Evolutionary conservation across 495 filamentous ascomycete species (phyloP), one percentile per base, ranked within the genome.

Genomic region (Stereocaulon alpinum): DNA sequence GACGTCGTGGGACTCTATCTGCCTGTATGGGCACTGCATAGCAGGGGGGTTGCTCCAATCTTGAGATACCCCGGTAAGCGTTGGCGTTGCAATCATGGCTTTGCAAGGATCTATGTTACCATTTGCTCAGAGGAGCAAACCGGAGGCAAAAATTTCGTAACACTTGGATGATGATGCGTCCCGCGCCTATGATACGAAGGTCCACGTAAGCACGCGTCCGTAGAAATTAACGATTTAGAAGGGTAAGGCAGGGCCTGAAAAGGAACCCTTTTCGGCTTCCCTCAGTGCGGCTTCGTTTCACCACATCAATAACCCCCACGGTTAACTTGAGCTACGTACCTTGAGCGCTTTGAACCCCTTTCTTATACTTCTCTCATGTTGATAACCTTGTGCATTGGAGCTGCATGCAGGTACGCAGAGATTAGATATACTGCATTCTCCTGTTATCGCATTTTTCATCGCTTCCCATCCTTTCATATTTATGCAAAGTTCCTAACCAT

Each of bases 11-110:
- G 1, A 1, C 6, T 10, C 11, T 22, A 30, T 32, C 24, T 7
- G 20, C 12, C 41, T 1, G 14, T 9, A 29, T 55, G 44, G 42
- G 17, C 34, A 40, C 56, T 47, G 42, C 43, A 61, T 49, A 61
- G 59, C 51, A 42, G 37, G 14, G 58, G 58, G 20, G 58, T 48
- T 48, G 11, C 3, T 53, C 44, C 17, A 29, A 50, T 18, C 55
- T 45, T 15, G 29, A 60, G 58, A 61, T 61, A 61, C 50, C 50
- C 34, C 34, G 34, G 43, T 50, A 44, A 29, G 41, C 32, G 41
- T 15, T 47, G 20, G 40, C 45, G 22, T 49, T 58, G 20, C 37
- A n/a, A 18, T 18, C 22, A 40, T 27, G n/a, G 48, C 34, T 20
- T 32, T 27, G 17, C 32, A 49, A 29, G 56, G 7, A 17, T 15